Evolutionary conservation across 2,329 filamentous ascomycete genomes (phyloP).

Genomic region (Aspergillus sp.): DNA sequence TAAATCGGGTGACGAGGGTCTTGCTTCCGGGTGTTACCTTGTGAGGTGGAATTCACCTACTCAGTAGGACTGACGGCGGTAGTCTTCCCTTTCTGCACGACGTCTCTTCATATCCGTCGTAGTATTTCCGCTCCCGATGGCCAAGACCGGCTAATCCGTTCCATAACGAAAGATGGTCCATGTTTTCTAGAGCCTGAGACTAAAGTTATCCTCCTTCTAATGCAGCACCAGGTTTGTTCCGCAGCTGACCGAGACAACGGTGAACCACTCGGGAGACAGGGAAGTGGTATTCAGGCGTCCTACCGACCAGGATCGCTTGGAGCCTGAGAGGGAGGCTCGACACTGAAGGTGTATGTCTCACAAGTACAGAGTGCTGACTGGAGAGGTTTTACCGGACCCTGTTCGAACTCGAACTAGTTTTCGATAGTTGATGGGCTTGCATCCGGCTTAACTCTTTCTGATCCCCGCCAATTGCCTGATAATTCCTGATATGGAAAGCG

Average conservation of each 20-base stretch:
- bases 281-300: neutral
- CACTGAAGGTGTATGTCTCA: neutral
- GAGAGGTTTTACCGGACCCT: neutral
- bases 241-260: neutral
- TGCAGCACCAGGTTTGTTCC: neutral
- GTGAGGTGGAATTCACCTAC: neutral
- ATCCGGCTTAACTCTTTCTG: neutral
- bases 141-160: neutral
- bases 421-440: neutral
- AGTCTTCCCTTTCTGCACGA: neutral
- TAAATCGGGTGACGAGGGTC: neutral
- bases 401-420: neutral
- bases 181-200: neutral
- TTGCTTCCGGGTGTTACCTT: neutral
- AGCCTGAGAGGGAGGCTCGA: neutral
- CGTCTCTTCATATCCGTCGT: no score
- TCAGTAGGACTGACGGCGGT: neutral
- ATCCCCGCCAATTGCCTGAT: neutral
- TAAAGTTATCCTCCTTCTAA: neutral
- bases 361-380: slow-evolving; percentile 1
- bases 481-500: neutral
- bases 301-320: neutral
- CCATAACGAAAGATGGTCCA: neutral
- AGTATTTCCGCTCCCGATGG: no score
- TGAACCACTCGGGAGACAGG: neutral